Conservation (phyloP, 495 filamentous ascomycete species). For the Penicillium nucicola region DNA sequence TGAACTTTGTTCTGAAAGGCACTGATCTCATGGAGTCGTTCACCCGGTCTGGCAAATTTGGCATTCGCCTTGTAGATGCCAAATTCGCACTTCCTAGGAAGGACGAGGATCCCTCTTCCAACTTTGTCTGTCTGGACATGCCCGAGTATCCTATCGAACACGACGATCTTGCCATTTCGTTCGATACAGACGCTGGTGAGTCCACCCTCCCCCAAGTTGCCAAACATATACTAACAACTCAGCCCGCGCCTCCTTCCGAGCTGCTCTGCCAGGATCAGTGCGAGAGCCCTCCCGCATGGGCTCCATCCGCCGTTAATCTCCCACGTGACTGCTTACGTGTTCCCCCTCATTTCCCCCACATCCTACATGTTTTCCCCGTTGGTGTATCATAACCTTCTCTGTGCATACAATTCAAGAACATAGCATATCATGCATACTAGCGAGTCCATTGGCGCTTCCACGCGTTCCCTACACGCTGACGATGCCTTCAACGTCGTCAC, state of each 20-base stretch:
- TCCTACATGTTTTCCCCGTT: constrained; percentile 1
- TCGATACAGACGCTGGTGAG: constrained; percentile 77
- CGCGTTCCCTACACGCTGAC: constrained; percentile 82
- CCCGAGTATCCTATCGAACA: constrained; percentile 86
- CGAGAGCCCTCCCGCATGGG: constrained; percentile 47
- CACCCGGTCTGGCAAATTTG: constrained; percentile 61
- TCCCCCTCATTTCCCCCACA: constrained; percentile 5
- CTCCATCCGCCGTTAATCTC: constrained; percentile 44
- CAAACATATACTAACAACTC: constrained; percentile 5
- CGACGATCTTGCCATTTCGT: constrained; percentile 81
- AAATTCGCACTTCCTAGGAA: constrained; percentile 80
- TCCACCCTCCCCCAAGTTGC: constrained; percentile 6
- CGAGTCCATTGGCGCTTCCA: constrained; percentile 43
- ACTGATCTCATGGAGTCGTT: constrained; percentile 77
- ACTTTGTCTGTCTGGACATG: constrained; percentile 79
- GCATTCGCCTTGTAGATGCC: constrained; percentile 75
- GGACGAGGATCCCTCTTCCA: constrained; percentile 54
- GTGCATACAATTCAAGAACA: constrained; percentile 29
- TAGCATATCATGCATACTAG: constrained; percentile 17
- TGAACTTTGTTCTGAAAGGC: constrained; percentile 80
- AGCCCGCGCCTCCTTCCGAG: constrained; percentile 48
- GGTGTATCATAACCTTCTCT: constrained; percentile 23
- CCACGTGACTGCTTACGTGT: constrained; percentile 24
- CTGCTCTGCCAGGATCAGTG: constrained; percentile 44
- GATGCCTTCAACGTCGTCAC: constrained; percentile 67